Base-by-base conservation (phyloP, 768 basidiomycete species). In the Sarcodon aspratus region DNA sequence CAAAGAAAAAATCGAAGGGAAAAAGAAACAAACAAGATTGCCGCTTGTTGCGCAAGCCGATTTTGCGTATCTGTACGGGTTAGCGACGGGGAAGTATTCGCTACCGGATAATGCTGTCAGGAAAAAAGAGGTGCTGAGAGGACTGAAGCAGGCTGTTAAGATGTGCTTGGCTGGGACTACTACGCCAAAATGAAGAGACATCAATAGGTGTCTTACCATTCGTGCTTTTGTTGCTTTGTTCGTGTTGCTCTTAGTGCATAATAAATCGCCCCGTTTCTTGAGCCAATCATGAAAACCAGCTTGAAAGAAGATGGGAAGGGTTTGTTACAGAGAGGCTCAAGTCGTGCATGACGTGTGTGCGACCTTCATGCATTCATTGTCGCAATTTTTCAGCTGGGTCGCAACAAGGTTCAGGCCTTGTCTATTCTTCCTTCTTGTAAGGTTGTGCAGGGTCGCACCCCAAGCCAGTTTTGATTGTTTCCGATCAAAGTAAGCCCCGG, bases 31-130 rank as follows among this genome's bases (percentile, higher is more conserved):
- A 57, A 71, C 56, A 53, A 71, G 71, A 49, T 68, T 98, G 37
- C 83, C 95, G 0, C 72, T 95, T 2, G 76, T 79, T 33, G 80
- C 80, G 1, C 94, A 95, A 61, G 92, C 93, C 2, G 94, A 98
- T 63, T 94, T 96, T 61, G 79, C 76, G 1, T 95, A 83, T 63
- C 71, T 98, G 42, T 70, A 77, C 54, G 75, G 74, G 44, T 59
- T 86, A 32, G 84, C 73, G 8, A 74, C 63, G 4, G 82, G 82
- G 5, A 68, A 74, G 52, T 49, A 67, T 5, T 59, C 68, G 43
- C 59, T 85, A 54, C 76, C 81, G 1, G 71, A 71, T 15, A 74
- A 86, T 59, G 60, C 66, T 4, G 74, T 74, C 12, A 70, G 73
- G 55, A 68, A 66, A 50, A 68, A 67, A 54, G 75, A 80, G 56